phyloP scores from a whole-genome alignment of 352 stramenopile species.

The Phytopythium oedochilum region DNA sequence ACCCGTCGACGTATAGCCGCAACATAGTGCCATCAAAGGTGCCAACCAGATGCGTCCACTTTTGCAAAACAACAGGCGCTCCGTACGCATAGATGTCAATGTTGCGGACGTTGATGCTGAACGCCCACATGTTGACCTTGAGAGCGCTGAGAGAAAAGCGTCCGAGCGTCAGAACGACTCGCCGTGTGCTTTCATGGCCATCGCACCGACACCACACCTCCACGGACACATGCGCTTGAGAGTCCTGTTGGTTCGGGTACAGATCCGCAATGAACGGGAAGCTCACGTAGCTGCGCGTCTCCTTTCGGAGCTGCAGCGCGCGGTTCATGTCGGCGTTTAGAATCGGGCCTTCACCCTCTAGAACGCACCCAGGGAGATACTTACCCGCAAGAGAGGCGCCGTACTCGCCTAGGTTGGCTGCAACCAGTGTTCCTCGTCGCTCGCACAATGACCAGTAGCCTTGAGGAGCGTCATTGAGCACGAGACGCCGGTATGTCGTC shows the following conservation, averaged over 20 bases:
- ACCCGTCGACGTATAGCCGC: slow-evolving; percentile 78
- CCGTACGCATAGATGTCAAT: slow-evolving; percentile 71
- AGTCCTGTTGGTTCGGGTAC: slow-evolving; percentile 27
- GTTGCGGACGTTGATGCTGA: slow-evolving; percentile 73
- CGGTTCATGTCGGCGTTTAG: slow-evolving; percentile 82
- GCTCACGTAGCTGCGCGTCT: slow-evolving; percentile 44
- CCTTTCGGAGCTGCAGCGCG: slow-evolving; percentile 51
- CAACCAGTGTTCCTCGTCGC: slow-evolving; percentile 55
- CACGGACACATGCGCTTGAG: slow-evolving; percentile 43
- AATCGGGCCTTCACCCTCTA: slow-evolving; percentile 76
- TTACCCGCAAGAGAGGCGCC: slow-evolving; percentile 39
- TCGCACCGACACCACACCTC: slow-evolving; percentile 78
- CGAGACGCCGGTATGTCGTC: slow-evolving; percentile 74
- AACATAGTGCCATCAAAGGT: slow-evolving; percentile 88
- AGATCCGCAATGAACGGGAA: slow-evolving; percentile 36
- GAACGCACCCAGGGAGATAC: slow-evolving; percentile 53
- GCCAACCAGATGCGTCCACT: slow-evolving; percentile 86
- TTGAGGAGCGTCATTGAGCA: slow-evolving; percentile 55
- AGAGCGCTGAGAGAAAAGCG: slow-evolving; percentile 67
- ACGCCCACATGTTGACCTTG: slow-evolving; percentile 74
- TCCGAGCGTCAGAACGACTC: slow-evolving; percentile 68
- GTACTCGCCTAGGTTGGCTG: slow-evolving; percentile 65
- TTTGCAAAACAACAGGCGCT: slow-evolving; percentile 40
- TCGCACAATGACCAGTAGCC: slow-evolving; percentile 90
- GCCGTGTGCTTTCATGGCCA: slow-evolving; percentile 60